Evolutionary conservation across 257 asterid species (phyloP).

Genomic region (Jacaranda mimosifolia): DNA sequence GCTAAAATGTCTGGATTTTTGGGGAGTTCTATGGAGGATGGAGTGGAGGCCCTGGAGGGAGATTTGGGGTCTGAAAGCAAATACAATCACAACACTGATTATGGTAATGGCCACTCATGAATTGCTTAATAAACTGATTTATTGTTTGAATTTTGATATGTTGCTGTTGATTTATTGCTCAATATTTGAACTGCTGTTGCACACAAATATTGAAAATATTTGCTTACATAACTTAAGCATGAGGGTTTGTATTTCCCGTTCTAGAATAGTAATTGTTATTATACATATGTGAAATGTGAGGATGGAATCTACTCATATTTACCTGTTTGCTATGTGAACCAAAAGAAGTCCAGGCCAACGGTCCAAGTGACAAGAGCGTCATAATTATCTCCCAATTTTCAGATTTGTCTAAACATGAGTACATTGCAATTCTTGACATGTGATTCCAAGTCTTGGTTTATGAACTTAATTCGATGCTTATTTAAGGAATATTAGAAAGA

Average conservation of each 20-base stretch:
- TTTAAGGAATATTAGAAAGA: background rate
- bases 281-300: background rate
- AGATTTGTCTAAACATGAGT: background rate
- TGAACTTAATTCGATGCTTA: background rate
- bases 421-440: background rate
- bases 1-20: conserved; percentile 34
- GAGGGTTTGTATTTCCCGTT: background rate
- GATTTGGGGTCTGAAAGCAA: conserved; percentile 46
- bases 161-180: conserved; percentile 12
- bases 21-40: conserved; percentile 42
- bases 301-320: background rate
- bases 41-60: conserved; percentile 40
- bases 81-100: conserved; percentile 37
- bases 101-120: conserved; percentile 50
- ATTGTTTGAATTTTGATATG: conserved; percentile 21
- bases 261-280: background rate
- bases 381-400: background rate
- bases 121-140: background rate
- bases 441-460: background rate
- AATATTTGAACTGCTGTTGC: background rate
- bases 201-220: background rate
- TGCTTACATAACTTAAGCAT: background rate
- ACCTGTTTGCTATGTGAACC: background rate
- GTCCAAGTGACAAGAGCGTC: background rate
- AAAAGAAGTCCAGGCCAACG: conserved; percentile 25